These are phyloP conservation scores for Euphorbia peplus DNA, from an alignment of 345 rosid genomes.

Conservation along the genomic window DNA sequence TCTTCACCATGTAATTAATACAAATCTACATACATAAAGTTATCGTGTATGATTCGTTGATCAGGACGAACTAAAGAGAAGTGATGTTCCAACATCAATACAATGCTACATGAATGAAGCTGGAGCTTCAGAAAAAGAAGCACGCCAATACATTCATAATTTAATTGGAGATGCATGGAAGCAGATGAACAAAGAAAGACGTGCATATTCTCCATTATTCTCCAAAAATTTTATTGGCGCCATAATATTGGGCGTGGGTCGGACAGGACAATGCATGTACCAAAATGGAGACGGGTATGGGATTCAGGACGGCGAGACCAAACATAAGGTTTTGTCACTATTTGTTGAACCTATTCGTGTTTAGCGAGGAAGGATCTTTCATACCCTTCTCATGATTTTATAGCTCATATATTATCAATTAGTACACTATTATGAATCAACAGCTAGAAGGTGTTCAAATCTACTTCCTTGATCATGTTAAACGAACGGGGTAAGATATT, in stretches of 20 bases:
- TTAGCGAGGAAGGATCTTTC: too few species aligned
- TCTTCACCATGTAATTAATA: too few species aligned
- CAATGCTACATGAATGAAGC: slow-evolving; percentile 28
- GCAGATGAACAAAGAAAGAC: slow-evolving; percentile 14
- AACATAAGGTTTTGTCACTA: background rate
- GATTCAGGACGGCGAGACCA: background rate
- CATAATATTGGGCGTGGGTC: background rate
- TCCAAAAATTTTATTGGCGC: background rate
- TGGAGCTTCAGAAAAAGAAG: slow-evolving; percentile 16
- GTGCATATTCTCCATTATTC: background rate
- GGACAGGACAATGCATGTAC: background rate
- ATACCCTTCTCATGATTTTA: too few species aligned
- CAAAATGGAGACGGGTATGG: slow-evolving; percentile 7
- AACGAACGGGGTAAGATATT: too few species aligned
- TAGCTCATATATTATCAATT: too few species aligned
- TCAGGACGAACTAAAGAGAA: slow-evolving; percentile 24
- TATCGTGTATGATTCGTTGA: too few species aligned
- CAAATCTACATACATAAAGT: too few species aligned
- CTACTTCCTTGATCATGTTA: too few species aligned
- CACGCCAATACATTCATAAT: slow-evolving; percentile 6
- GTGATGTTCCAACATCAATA: slow-evolving; percentile 25
- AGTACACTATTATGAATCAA: too few species aligned
- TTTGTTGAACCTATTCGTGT: background rate
- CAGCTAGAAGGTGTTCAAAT: too few species aligned
- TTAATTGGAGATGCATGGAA: slow-evolving; percentile 25